Base-by-base conservation (phyloP, 306 rosid genomes). In the Cyclanthera cordifolia region DNA sequence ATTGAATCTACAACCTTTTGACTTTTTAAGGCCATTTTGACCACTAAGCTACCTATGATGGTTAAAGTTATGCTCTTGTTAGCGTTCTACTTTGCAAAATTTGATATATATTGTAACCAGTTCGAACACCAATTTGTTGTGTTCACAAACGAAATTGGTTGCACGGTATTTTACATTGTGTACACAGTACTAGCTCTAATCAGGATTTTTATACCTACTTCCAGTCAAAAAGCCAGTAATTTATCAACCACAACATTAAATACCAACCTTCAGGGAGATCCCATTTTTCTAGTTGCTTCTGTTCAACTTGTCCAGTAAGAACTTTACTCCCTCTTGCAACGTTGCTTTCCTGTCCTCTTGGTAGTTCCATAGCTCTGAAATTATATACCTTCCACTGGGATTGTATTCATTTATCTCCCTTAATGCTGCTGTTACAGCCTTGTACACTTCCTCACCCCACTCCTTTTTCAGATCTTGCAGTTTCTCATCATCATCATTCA, bases 351-450 rank as follows among this genome's bases (percentile, higher is more conserved):
- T 77, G 30, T 74, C 82, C 21, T 78, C 69, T 27, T 66, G 73
- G 69, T 39, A 63, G 82, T 84, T 83, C 93, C 89, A 87, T 73
- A 87, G 52, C 72, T 87, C 89, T 15, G 81, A 23, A 14, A 69
- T 46, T n/a, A 75, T 41, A 53, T 87, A 87, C 70, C 85, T 78
- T 76, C 87, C 93, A 73, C 87, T 87, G 11, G 87, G 75, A 69
- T 87, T 87, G 75, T 84, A 80, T 72, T 82, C 84, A 32, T 87
- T 84, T 53, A 87, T 74, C 79, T 84, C 89, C 75, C 48, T 39
- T 58, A 87, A 48, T 13, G 93, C 89, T 28, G 75, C 65, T 19
- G 60, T 54, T 50, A 84, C 89, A 25, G 87, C 87, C 53, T 75
- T 53, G 73, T 72, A 82, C 2, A 72, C 83, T 1, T 23, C 79